Conservation (phyloP, 495 filamentous ascomycete species). For the Cercophora sp. region DNA sequence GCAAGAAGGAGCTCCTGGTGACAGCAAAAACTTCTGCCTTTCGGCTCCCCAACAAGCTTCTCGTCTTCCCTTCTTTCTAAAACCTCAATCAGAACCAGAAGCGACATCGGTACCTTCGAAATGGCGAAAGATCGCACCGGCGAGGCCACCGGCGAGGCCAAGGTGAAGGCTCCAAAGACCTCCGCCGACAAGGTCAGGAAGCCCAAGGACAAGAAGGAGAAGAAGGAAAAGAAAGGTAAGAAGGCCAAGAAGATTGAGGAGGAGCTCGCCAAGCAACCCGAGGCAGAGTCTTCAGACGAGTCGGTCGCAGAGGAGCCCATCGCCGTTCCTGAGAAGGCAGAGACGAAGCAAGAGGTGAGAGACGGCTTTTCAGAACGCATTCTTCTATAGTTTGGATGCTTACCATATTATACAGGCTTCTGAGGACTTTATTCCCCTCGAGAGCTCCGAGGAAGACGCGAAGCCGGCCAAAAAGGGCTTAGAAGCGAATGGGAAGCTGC, state of each 20-base stretch:
- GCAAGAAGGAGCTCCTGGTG: too few relatives aligned
- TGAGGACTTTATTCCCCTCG: neutral
- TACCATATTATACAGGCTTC: neutral
- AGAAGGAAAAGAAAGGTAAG: neutral
- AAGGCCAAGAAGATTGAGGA: neutral
- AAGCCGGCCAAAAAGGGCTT: too few relatives aligned
- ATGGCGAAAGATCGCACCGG: slow-evolving; percentile 13
- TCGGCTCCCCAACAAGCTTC: too few relatives aligned
- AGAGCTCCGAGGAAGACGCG: neutral
- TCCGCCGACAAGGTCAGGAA: slow-evolving; percentile 13
- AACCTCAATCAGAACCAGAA: too few relatives aligned
- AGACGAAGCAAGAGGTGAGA: too few relatives aligned
- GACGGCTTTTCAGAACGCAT: too few relatives aligned
- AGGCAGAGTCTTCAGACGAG: neutral
- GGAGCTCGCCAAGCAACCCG: neutral
- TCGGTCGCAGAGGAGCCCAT: neutral
- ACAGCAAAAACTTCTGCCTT: too few relatives aligned
- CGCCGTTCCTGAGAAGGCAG: neutral
- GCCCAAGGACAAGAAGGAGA: neutral
- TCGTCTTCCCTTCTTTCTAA: too few relatives aligned
- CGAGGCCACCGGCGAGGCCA: neutral
- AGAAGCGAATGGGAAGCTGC: neutral
- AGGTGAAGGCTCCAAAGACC: slow-evolving; percentile 6
- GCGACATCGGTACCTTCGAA: too few relatives aligned
- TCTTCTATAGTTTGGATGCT: neutral